Conservation (phyloP, 495 filamentous ascomycete species). For the Friedmanniomyces simplex region DNA sequence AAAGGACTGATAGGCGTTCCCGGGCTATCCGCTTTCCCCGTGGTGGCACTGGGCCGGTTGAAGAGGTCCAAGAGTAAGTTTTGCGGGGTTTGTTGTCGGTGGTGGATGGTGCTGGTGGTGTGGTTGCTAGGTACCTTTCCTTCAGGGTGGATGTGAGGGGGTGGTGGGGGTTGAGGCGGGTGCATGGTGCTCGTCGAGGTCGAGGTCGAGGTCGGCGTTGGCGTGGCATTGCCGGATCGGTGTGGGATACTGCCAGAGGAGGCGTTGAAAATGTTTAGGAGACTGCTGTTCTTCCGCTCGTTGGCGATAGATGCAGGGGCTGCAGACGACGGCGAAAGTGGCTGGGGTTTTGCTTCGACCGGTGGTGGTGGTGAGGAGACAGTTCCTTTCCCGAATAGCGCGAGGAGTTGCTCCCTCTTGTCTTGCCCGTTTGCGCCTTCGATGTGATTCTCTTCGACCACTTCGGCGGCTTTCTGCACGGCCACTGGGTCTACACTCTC, state of each 20-base stretch:
- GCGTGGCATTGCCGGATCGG: background rate
- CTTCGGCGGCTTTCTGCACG: constrained; percentile 11
- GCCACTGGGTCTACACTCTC: constrained; percentile 7
- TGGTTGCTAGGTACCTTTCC: background rate
- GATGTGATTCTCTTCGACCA: background rate
- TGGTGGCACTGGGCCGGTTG: background rate
- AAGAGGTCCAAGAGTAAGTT: constrained; percentile 16
- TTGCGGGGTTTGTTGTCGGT: constrained; percentile 2
- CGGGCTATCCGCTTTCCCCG: constrained; percentile 6
- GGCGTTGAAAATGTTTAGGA: background rate
- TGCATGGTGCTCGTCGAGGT: background rate
- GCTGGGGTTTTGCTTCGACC: no score
- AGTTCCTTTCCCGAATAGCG: constrained; percentile 11
- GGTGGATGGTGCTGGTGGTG: background rate
- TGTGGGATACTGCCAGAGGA: background rate
- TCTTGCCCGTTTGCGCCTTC: background rate
- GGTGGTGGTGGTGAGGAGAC: background rate
- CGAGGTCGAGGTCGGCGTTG: background rate
- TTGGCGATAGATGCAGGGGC: background rate
- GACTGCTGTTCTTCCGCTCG: background rate
- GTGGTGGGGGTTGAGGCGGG: constrained; percentile 4
- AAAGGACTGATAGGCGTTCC: constrained; percentile 21
- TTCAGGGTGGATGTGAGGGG: constrained; percentile 7
- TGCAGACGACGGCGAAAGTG: background rate
- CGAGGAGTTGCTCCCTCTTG: constrained; percentile 20